Percentiles rank a stretch among this genome's conserved stretches.
These are phyloP conservation scores for Ceratorhiza oryzae-sativae DNA, from an alignment of 1,284 basidiomycete species.

Conservation along the genomic window DNA sequence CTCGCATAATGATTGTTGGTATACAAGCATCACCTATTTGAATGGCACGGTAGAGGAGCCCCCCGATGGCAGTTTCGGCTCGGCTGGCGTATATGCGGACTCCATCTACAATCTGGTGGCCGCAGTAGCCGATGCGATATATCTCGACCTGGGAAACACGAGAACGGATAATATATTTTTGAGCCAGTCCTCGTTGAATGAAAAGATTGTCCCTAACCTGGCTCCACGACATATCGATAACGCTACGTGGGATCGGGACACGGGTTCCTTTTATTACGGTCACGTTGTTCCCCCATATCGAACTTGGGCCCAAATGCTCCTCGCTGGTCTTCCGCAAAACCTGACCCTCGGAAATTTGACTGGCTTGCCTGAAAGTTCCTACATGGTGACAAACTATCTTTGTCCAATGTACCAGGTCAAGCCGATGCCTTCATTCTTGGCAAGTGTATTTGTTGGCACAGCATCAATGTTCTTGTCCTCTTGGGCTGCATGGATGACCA, in stretches of 20 bases:
- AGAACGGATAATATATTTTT: constrained; percentile 8
- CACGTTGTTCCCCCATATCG: background rate
- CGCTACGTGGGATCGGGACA: background rate
- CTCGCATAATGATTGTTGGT: background rate
- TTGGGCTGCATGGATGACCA: background rate
- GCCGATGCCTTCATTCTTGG: background rate
- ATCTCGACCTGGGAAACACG: background rate
- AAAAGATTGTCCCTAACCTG: background rate
- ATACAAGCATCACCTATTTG: background rate
- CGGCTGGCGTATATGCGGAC: background rate
- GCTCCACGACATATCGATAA: background rate
- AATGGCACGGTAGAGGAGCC: background rate
- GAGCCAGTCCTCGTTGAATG: background rate
- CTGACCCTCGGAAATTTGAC: constrained; percentile 20
- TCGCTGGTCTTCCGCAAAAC: constrained; percentile 8
- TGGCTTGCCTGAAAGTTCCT: background rate
- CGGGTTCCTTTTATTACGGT: constrained; percentile 7
- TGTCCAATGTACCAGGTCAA: constrained; percentile 18
- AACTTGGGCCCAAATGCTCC: constrained; percentile 15
- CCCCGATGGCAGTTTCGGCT: background rate
- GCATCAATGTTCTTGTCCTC: constrained; percentile 18
- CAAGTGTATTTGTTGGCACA: constrained; percentile 11
- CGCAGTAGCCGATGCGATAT: background rate
- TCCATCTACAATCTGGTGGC: background rate
- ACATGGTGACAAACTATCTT: constrained; percentile 24